Percentiles rank a stretch among this genome's conserved stretches.
These are phyloP conservation scores for Candida namnaoensis DNA, from an alignment of 805 yeast species.

Conservation along the genomic window DNA sequence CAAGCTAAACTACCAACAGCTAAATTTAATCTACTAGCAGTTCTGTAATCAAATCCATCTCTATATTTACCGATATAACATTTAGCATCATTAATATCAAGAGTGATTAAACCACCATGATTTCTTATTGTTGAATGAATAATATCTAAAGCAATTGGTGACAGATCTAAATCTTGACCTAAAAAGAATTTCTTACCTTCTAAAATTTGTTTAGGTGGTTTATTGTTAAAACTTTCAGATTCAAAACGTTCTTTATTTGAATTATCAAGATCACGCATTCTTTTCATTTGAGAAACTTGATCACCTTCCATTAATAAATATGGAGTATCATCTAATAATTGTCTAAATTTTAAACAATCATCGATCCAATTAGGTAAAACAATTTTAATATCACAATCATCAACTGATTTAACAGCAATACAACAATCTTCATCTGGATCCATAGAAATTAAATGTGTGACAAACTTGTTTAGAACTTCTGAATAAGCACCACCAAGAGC, in stretches of 20 bases:
- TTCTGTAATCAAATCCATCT: conserved; percentile 43
- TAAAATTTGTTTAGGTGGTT: conserved; percentile 22
- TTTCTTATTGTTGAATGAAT: conserved; percentile 34
- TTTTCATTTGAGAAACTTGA: conserved; percentile 1
- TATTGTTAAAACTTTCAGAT: conserved; percentile 3
- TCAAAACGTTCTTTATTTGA: conserved; percentile 4
- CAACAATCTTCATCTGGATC: conserved; percentile 51
- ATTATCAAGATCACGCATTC: conserved; percentile 8
- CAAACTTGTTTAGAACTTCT: conserved; percentile 51
- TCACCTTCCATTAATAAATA: conserved; percentile 26
- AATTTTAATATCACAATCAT: conserved; percentile 36
- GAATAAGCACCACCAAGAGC: conserved; percentile 73
- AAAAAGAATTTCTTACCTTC: conserved; percentile 39
- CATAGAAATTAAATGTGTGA: conserved; percentile 70
- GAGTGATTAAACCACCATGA: conserved; percentile 45
- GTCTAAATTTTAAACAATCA: conserved; percentile 49
- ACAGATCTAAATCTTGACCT: conserved; percentile 46
- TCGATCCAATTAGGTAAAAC: conserved; percentile 80
- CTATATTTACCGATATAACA: conserved; percentile 58
- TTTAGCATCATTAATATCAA: conserved; percentile 22
- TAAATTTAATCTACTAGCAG: conserved; percentile 31
- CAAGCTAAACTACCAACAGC: conserved; percentile 64
- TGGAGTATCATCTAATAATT: conserved; percentile 40
- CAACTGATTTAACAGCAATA: conserved; percentile 37
- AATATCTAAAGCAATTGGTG: conserved; percentile 30